Percentiles rank a stretch among this genome's conserved stretches.
Conservation (phyloP, 148 eudicot species). For the Heliamphora exappendiculata region DNA sequence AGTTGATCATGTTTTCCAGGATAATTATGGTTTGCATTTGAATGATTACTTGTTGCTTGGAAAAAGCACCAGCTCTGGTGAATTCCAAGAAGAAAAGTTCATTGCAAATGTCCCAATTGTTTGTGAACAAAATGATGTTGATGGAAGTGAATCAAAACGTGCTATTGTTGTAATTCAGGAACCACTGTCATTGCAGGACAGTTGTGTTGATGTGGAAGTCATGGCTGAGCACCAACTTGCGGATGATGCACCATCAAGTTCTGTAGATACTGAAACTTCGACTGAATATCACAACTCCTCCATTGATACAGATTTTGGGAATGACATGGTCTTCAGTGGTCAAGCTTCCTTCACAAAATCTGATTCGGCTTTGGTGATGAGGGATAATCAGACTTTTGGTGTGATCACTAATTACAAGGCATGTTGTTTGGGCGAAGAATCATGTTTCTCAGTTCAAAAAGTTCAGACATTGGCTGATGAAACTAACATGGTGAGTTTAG, state of each 20-base stretch:
- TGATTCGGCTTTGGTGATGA: constrained; percentile 15
- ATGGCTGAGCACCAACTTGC: not conserved
- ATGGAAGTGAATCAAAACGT: constrained; percentile 1
- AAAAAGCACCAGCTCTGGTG: constrained; percentile 2
- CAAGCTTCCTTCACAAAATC: constrained; percentile 18
- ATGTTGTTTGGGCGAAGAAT: constrained; percentile 10
- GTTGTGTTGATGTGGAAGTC: not conserved
- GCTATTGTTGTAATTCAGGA: not conserved
- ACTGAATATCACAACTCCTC: constrained; percentile 14
- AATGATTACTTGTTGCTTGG: not conserved
- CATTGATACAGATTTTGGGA: constrained; percentile 9
- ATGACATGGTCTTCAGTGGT: constrained; percentile 7
- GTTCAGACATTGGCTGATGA: constrained; percentile 11
- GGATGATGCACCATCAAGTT: constrained; percentile 13
- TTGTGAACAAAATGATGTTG: constrained; percentile 2
- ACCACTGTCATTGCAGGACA: not conserved
- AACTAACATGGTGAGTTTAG: constrained; percentile 3
- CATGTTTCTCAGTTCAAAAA: constrained; percentile 9
- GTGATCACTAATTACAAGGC: constrained; percentile 3
- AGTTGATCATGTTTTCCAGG: constrained; percentile 1
- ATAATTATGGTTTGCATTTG: constrained; percentile 6
- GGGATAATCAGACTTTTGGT: constrained; percentile 17
- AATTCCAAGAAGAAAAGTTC: constrained; percentile 2
- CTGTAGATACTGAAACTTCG: constrained; percentile 6
- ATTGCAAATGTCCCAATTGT: not conserved